These are phyloP conservation scores for Huntiella abstrusa DNA, from an alignment of 2,329 filamentous ascomycete genomes.

Conservation along the genomic window DNA sequence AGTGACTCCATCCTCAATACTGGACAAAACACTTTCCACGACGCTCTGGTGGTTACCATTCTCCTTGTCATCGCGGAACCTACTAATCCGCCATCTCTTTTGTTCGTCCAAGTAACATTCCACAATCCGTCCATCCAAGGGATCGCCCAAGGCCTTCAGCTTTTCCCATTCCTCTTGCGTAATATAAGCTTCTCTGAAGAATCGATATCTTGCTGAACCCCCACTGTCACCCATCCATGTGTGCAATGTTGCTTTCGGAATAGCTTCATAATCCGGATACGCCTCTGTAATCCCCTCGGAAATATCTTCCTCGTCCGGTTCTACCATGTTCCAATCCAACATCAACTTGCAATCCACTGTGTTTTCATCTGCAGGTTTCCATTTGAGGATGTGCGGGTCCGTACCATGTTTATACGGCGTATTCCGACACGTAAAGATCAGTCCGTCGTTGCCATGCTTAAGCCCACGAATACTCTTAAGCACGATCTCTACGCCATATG, in stretches of 20 bases:
- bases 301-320: conserved; percentile 48
- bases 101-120: conserved; percentile 70
- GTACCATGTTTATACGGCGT: conserved; percentile 79
- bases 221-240: conserved; percentile 36
- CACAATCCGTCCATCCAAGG: conserved; percentile 71
- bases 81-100: conserved; percentile 66
- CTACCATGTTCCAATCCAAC: conserved; percentile 54
- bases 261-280: conserved; percentile 60
- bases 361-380: conserved; percentile 92
- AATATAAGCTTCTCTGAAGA: conserved; percentile 49
- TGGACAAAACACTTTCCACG: conserved; percentile 71
- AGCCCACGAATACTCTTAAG: conserved; percentile 64
- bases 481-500: conserved; percentile 87
- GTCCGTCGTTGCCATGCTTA: conserved; percentile 83
- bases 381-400: conserved; percentile 86
- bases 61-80: conserved; percentile 81
- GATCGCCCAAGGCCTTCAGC: conserved; percentile 53
- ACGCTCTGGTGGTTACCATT: conserved; percentile 79
- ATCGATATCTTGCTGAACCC: conserved; percentile 34
- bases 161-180: conserved; percentile 65
- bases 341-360: conserved; percentile 79
- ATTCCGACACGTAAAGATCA: conserved; percentile 91
- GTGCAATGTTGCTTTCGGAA: conserved; percentile 55
- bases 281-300: conserved; percentile 44
- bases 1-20: conserved; percentile 69